phyloP scores from a whole-genome alignment of 2,329 filamentous ascomycete genomes.

The Neonectria ditissima region DNA sequence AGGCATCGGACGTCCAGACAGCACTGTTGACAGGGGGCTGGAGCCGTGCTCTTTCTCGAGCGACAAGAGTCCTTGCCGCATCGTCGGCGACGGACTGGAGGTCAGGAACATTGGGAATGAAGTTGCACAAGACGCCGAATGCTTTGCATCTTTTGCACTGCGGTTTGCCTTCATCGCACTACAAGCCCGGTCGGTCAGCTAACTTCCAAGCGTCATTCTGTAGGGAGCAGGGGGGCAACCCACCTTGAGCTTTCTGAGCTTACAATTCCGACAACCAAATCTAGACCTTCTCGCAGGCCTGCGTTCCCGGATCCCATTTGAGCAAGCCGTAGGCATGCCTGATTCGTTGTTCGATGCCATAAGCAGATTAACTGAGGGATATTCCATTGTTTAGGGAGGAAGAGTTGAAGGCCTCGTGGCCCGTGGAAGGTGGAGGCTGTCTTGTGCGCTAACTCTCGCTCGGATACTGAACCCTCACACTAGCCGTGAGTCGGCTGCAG shows the following conservation, averaged over 20 bases:
- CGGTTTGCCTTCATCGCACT: slow-evolving; percentile 62
- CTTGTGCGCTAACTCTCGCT: too few species aligned
- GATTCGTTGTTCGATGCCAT: background rate
- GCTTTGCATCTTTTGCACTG: slow-evolving; percentile 56
- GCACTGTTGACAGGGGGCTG: slow-evolving; percentile 44
- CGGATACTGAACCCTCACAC: too few species aligned
- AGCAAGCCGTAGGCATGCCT: slow-evolving; percentile 12
- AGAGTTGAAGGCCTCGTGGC: too few species aligned
- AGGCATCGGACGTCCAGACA: slow-evolving; percentile 51
- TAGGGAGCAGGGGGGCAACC: background rate
- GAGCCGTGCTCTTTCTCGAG: slow-evolving; percentile 33
- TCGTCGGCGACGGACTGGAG: slow-evolving; percentile 51
- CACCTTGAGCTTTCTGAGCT: slow-evolving; percentile 63
- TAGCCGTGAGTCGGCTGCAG: too few species aligned
- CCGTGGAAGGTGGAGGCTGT: too few species aligned
- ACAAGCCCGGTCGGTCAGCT: background rate
- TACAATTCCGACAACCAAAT: slow-evolving; percentile 63
- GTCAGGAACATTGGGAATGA: slow-evolving; percentile 49
- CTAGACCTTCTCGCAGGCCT: slow-evolving; percentile 51
- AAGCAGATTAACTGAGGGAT: background rate
- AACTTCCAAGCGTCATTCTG: background rate
- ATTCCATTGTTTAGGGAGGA: too few species aligned
- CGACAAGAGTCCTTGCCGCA: slow-evolving; percentile 31
- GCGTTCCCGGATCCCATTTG: background rate
- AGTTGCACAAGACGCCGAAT: slow-evolving; percentile 61